Base-by-base conservation (phyloP, 1,139 yeast species). In the Kurtzmaniella quercitrusa region DNA sequence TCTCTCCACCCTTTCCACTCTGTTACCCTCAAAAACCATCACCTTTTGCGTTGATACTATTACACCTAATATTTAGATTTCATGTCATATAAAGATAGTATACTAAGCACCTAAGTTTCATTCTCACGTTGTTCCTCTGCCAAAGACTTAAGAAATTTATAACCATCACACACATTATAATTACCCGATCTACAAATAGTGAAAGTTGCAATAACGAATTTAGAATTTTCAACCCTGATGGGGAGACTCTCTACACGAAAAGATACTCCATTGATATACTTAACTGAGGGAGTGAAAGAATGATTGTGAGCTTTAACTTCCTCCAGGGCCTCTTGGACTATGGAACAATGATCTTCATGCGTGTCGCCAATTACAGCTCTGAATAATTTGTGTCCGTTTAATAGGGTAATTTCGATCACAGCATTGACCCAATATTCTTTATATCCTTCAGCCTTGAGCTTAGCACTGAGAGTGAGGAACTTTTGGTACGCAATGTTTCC, bases 221-320 rank as follows among this genome's bases (percentile, higher is more conserved):
- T 81, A 34, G 65, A 56, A 23, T 67, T 66, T 11, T 60, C 58
- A 15, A 78, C 64, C 41, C 73, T 67, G 41, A 81, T 61, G 2
- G 86, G 85, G 43, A 81, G 73, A 43, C 80, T 78, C 38, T 87
- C 87, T 10, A 86, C 88, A 51, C 80, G 85, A 41, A 70, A 59
- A 10, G 2, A 40, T 37, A 34, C 60, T 58, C 34, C 74, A 56
- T 55, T 77, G n/a, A n/a, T n/a, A n/a, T n/a, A n/a, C 75, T 50
- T 70, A 70, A 12, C 85, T 84, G 61, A 80, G 63, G 52, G 73
- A 54, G 73, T 78, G 48, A 81, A 74, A 11, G 85, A 78, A 45
- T 69, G 68, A 23, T 75, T 77, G 52, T 75, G 78, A 48, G 82
- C 66, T 44, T 70, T 55, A 1, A 77, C 85, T 1, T 81, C 66